Evolutionary conservation across 768 basidiomycete genomes (phyloP), one percentile per base, ranked within the genome.

Genomic region (Sporobolomyces pararoseus): DNA sequence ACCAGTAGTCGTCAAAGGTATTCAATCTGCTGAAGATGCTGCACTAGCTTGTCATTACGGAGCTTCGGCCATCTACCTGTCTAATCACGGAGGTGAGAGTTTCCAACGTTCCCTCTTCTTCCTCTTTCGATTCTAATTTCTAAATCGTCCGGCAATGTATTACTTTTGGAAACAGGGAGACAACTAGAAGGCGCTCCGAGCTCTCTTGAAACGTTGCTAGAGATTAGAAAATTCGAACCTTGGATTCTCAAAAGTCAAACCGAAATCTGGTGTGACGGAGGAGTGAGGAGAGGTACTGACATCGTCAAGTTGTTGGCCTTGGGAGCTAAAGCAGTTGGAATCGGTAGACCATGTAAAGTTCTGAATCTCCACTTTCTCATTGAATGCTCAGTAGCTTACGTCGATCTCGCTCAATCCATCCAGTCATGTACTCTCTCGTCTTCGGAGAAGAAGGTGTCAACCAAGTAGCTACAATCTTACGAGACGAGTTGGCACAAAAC

Each of bases 301-400:
- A 78, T 83, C 23, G 68, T 84, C 25, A 83, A 81, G 62, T 80
- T 82, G 17, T 74, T 83, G 0, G 81, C 80, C 17, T 74, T 83
- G 3, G 93, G 93, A 14, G 93, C 93, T 4, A 87, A 80, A 71
- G 90, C 88, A 12, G 90, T 93, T 23, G 92, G 93, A 6, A 80
- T 96, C 37, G 93, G 93, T 3, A 83, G 93, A 90, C 93, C 82
- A 82, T 96, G 16, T 95, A 89, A 76, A n/a, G 91, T 77, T 62
- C 6, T 12, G 21, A 23, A 12, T 47, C 6, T 47, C 21, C 46
- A 21, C 21, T 13, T 6, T 13, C 46, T 47, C 46, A 42, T 23
- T 47, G 39, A 42, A 17, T 9, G 17, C 17, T 42, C 39, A 9
- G 9, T 17, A 42, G 39, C 39, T 42, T 9, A 42, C n/a, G n/a